Percentiles rank a stretch among this genome's conserved stretches.
phyloP scores from a whole-genome alignment of 2,329 filamentous ascomycete species.

The Penicillium sp. region DNA sequence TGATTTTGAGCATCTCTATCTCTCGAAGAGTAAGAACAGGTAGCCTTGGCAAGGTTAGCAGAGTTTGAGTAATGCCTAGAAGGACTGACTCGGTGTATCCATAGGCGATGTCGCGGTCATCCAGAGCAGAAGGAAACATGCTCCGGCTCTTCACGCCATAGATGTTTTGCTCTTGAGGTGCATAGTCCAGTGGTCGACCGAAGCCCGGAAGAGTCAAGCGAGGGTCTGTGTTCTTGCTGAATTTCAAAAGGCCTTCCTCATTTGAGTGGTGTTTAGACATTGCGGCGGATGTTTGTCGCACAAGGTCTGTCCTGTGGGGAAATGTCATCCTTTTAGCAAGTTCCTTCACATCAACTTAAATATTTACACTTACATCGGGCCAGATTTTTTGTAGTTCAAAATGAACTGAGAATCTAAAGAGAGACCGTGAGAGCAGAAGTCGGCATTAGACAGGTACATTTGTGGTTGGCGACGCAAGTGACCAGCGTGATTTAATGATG shows the following conservation, averaged over 20 bases:
- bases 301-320: neutral
- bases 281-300: neutral
- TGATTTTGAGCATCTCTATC: slow-evolving; percentile 37
- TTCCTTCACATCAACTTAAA: neutral
- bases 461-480: neutral
- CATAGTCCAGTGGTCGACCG: slow-evolving; percentile 31
- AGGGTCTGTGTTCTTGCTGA: slow-evolving; percentile 10
- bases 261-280: slow-evolving; percentile 23
- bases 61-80: neutral
- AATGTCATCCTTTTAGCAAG: neutral
- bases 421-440: neutral
- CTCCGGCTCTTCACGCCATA: slow-evolving; percentile 30
- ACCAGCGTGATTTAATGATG: slow-evolving; percentile 14
- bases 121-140: slow-evolving; percentile 33
- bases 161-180: slow-evolving; percentile 22
- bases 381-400: neutral
- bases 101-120: slow-evolving; percentile 30
- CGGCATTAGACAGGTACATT: neutral
- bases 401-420: neutral
- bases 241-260: slow-evolving; percentile 5
- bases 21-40: slow-evolving; percentile 38
- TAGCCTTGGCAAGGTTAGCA: slow-evolving; percentile 14
- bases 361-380: neutral
- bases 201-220: slow-evolving; percentile 33
- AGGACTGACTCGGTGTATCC: slow-evolving; percentile 29